Conservation (phyloP, 345 rosid species). For the Camelina hispida region DNA sequence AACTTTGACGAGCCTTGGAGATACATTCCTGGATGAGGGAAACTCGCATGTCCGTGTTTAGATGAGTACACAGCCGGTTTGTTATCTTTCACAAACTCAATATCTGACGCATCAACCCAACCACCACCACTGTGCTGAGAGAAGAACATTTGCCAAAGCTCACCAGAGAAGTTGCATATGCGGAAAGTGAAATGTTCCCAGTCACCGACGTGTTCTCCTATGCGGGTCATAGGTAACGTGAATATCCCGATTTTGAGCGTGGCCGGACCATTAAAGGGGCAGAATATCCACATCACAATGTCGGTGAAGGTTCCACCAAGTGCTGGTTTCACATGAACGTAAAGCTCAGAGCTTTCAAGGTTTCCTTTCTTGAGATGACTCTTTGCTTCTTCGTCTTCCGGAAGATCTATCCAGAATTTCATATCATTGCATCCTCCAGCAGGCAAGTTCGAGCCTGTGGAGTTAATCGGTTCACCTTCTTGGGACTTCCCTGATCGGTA, state of each 20-base stretch:
- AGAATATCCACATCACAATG: conserved; percentile 88
- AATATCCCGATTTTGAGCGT: conserved; percentile 77
- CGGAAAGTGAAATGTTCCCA: conserved; percentile 97
- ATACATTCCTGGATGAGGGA: conserved; percentile 76
- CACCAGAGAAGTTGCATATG: conserved; percentile 81
- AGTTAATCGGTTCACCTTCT: conserved; percentile 58
- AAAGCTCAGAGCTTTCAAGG: conserved; percentile 76
- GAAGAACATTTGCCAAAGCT: conserved; percentile 76
- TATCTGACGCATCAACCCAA: conserved; percentile 68
- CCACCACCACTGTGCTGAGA: conserved; percentile 92
- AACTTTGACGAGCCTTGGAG: conserved; percentile 82
- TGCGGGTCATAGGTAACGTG: conserved; percentile 66
- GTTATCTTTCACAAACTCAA: conserved; percentile 68
- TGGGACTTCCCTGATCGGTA: conserved; percentile 52
- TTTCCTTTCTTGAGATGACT: conserved; percentile 59
- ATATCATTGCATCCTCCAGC: conserved; percentile 72
- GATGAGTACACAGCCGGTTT: conserved; percentile 78
- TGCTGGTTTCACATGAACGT: conserved; percentile 89
- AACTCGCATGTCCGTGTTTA: conserved; percentile 87
- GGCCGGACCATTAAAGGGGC: conserved; percentile 90
- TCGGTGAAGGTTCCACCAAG: conserved; percentile 92
- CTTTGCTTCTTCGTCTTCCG: conserved; percentile 61
- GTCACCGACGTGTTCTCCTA: conserved; percentile 86
- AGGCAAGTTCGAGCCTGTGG: conserved; percentile 71
- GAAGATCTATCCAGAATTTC: conserved; percentile 83